Evolutionary conservation across 208 protist genomes (phyloP).

Genomic region (Leishmania martiniquensis): DNA sequence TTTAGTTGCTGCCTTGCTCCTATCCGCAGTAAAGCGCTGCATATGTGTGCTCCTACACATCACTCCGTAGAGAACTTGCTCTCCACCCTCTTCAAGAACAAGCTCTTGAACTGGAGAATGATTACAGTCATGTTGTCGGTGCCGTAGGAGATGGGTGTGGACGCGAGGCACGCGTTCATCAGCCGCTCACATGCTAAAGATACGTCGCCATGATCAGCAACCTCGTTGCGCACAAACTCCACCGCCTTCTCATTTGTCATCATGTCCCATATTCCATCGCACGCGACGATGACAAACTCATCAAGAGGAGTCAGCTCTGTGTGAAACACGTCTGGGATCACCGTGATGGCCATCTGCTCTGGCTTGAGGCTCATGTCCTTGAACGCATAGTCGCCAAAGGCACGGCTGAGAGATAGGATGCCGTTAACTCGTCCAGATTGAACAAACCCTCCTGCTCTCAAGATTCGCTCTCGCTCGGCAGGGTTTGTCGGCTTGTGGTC

Average conservation of each 20-base stretch:
- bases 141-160: constrained; percentile 67
- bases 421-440: constrained; percentile 94
- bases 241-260: constrained; percentile 91
- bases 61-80: constrained; percentile 34
- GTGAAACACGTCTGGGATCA: constrained; percentile 72
- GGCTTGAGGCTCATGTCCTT: constrained; percentile 77
- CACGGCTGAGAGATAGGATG: constrained; percentile 94
- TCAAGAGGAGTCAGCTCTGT: constrained; percentile 81
- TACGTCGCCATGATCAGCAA: constrained; percentile 83
- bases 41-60: neutral
- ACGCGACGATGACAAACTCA: constrained; percentile 94
- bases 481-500: constrained; percentile 95
- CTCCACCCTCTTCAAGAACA: constrained; percentile 83
- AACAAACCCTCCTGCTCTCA: constrained; percentile 90
- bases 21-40: neutral
- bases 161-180: constrained; percentile 81
- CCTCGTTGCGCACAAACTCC: constrained; percentile 87
- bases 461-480: constrained; percentile 87
- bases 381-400: constrained; percentile 95
- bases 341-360: constrained; percentile 79
- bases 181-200: constrained; percentile 87
- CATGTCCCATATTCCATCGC: constrained; percentile 95
- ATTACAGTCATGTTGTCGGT: constrained; percentile 94
- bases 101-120: constrained; percentile 91
- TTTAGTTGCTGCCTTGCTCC: constrained; percentile 2